These are phyloP conservation scores for Globisporangium paddicum DNA, from an alignment of 352 stramenopile species.

Conservation along the genomic window DNA sequence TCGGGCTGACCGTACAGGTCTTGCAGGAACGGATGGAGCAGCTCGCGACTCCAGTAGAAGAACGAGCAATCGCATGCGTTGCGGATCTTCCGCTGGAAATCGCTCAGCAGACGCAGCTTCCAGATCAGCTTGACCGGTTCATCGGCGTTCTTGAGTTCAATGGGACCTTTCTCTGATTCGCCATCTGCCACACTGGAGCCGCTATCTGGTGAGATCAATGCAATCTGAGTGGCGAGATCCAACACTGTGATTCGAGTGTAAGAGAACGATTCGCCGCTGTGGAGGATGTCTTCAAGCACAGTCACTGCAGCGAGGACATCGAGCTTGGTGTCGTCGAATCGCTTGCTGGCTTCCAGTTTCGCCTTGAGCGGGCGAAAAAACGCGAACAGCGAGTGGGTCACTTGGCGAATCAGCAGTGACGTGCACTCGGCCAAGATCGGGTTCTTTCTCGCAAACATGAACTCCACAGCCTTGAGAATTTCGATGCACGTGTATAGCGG, in stretches of 20 bases:
- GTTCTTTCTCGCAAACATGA: slow-evolving; percentile 89
- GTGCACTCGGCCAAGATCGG: slow-evolving; percentile 71
- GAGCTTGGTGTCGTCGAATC: slow-evolving; percentile 85
- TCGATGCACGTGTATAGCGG: slow-evolving; percentile 88
- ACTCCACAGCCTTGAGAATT: slow-evolving; percentile 91
- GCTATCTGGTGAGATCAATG: slow-evolving; percentile 60
- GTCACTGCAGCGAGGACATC: slow-evolving; percentile 81
- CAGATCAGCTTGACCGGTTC: slow-evolving; percentile 80
- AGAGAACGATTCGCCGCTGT: slow-evolving; percentile 77
- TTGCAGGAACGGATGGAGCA: slow-evolving; percentile 83
- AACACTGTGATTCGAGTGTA: slow-evolving; percentile 81
- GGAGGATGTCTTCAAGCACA: slow-evolving; percentile 81
- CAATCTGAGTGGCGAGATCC: slow-evolving; percentile 77
- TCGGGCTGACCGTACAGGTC: slow-evolving; percentile 79
- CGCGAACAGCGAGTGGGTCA: slow-evolving; percentile 71
- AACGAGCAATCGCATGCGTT: slow-evolving; percentile 90
- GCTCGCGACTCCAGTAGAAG: slow-evolving; percentile 91
- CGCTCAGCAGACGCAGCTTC: slow-evolving; percentile 81
- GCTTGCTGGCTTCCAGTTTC: slow-evolving; percentile 78
- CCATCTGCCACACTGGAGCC: slow-evolving; percentile 27
- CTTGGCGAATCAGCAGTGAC: slow-evolving; percentile 70
- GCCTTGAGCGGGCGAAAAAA: slow-evolving; percentile 83
- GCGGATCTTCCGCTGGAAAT: slow-evolving; percentile 86
- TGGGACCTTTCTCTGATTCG: slow-evolving; percentile 29
- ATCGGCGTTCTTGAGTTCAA: slow-evolving; percentile 58